Base-by-base conservation (phyloP, 2,329 filamentous ascomycete species). In the Metarhizium robertsii region DNA sequence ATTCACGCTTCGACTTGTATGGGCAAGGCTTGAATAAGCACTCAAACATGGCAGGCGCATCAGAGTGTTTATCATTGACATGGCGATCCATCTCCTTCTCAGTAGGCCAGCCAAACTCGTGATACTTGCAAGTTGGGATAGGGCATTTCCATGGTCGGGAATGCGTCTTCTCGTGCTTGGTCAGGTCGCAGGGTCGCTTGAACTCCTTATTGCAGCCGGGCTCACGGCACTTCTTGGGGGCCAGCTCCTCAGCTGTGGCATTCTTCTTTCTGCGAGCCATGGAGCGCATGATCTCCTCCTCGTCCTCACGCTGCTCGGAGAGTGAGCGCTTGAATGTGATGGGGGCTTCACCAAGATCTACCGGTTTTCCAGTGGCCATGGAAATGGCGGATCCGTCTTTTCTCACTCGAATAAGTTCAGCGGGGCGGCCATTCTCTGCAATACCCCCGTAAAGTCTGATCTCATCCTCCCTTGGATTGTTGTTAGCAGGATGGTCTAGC, bases 131-230 rank as follows among this genome's bases (percentile, higher is more conserved):
- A 49, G 82, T 85, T 45, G 80, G 67, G 25, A 89, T 77, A 6
- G 85, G 81, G 72, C 94, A 99, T 77, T 99, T 99, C 88, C 89
- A 96, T 10, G 92, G 94, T 40, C 94, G 88, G 55, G 90, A 91
- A 71, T 99, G 94, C 0, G 92, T 97, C 79, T 97, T 99, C 75
- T 95, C 88, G 73, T 99, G 94, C 78, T 97, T 97, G 62, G 91
- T 96, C 57, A 97, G 77, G 70, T 99, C 94, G 72, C 94, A 97
- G n/a, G 90, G 90, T 59, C 94, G 86, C 73, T 94, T 95, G 77
- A 97, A 97, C 71, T 92, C 84, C 74, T 96, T 96, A 71, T 83
- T 85, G 74, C 92, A 97, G 45, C 83, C 82, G 5, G 77, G 76
- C 67, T 91, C 83, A 59, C 80, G 80, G 77, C 90, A 95, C 64